Conservation (phyloP, 768 basidiomycete species). For the Daedaleopsis sinensis region DNA sequence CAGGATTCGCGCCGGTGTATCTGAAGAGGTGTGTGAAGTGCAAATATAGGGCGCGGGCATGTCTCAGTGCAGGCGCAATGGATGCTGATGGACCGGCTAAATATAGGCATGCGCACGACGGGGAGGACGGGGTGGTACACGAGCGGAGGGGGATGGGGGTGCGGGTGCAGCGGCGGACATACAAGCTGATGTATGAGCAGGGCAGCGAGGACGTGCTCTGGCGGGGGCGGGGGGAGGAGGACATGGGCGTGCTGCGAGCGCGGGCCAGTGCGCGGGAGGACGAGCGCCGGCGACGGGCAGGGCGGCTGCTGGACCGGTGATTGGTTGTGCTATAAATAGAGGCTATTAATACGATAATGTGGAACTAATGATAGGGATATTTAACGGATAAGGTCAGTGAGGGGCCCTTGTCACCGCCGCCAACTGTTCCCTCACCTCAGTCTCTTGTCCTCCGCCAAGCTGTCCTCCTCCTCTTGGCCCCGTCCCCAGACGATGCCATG, state of each 20-base stretch:
- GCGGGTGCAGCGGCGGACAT: constrained; percentile 59
- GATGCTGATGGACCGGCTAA: constrained; percentile 38
- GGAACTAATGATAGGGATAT: constrained; percentile 23
- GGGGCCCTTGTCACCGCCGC: background rate
- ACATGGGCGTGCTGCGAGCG: constrained; percentile 36
- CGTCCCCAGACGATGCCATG: constrained; percentile 20
- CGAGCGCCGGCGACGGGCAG: constrained; percentile 54
- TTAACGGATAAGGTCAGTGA: constrained; percentile 14
- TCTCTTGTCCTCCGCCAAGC: constrained; percentile 22
- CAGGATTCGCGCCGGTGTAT: constrained; percentile 46
- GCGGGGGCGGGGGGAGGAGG: constrained; percentile 42
- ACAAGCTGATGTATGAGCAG: constrained; percentile 70
- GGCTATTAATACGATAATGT: constrained; percentile 5
- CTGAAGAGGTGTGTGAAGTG: constrained; percentile 55
- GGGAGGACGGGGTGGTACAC: constrained; percentile 27
- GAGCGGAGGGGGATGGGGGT: constrained; percentile 50
- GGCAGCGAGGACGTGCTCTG: constrained; percentile 62
- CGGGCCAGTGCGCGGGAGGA: constrained; percentile 53
- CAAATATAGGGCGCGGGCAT: constrained; percentile 10
- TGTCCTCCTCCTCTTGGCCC: background rate
- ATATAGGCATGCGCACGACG: constrained; percentile 52
- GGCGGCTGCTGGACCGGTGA: constrained; percentile 27
- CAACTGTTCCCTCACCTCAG: background rate
- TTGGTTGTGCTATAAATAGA: constrained; percentile 23
- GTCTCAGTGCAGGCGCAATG: constrained; percentile 13